phyloP scores from a whole-genome alignment of 805 yeast species.

The Sporopachydermia lactativora region DNA sequence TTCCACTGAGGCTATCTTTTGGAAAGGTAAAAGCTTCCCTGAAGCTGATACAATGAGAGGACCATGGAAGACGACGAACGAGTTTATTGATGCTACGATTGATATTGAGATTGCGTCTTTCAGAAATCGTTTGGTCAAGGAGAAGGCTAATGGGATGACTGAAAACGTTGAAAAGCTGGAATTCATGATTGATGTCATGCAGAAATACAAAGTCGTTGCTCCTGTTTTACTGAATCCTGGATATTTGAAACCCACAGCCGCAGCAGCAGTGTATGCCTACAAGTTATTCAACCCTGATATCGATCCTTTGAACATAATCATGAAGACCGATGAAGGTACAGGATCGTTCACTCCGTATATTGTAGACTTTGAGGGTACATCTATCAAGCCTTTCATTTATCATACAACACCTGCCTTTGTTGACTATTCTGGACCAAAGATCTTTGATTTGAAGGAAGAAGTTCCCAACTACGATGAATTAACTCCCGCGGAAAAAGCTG shows the following conservation, averaged over 20 bases:
- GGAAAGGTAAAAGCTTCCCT: conserved; percentile 41
- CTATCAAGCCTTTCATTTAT: conserved; percentile 70
- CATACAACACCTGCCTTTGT: conserved; percentile 73
- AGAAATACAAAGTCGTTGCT: conserved; percentile 41
- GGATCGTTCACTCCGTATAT: conserved; percentile 29
- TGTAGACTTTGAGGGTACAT: conserved; percentile 71
- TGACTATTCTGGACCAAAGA: conserved; percentile 70
- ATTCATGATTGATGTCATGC: conserved; percentile 38
- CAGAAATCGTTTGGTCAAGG: conserved; percentile 37
- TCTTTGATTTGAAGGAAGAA: conserved; percentile 63
- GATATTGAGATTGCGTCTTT: conserved; percentile 50
- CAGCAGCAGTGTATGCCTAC: conserved; percentile 42
- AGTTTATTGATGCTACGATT: conserved; percentile 51
- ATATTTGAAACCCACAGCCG: conserved; percentile 39
- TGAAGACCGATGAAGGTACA: conserved; percentile 21
- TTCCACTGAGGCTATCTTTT: conserved; percentile 63
- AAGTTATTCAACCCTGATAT: conserved; percentile 70
- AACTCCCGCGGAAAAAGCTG: conserved; percentile 60
- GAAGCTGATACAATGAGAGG: conserved; percentile 37
- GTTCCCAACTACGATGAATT: conserved; percentile 54
- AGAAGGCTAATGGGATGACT: conserved; percentile 29
- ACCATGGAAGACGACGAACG: conserved; percentile 64
- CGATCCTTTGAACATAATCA: conserved; percentile 78
- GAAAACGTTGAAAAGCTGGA: conserved; percentile 28
- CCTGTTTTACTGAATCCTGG: conserved; percentile 40